Conservation (phyloP, 23 red algal species). For the Chondrus crispus region DNA sequence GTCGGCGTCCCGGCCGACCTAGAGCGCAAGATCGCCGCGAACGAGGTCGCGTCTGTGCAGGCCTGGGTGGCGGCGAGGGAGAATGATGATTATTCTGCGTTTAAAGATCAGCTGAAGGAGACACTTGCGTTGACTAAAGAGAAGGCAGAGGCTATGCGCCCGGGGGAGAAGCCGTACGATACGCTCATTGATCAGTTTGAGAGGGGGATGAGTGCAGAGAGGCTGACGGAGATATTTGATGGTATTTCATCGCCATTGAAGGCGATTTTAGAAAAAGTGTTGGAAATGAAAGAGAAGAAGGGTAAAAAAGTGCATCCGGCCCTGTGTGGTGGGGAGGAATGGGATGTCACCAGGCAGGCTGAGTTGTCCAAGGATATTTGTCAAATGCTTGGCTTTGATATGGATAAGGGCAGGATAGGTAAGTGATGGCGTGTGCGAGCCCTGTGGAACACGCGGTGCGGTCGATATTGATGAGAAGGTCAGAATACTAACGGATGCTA, state of each 20-base stretch:
- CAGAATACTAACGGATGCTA: too few relatives aligned
- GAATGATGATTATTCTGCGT: slow-evolving; percentile 34
- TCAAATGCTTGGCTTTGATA: slow-evolving; percentile 39
- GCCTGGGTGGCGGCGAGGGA: slow-evolving; percentile 52
- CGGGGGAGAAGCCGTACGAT: slow-evolving; percentile 37
- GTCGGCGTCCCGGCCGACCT: slow-evolving; percentile 6
- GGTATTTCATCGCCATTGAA: slow-evolving; percentile 25
- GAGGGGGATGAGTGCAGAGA: slow-evolving; percentile 67
- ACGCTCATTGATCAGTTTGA: slow-evolving; percentile 69
- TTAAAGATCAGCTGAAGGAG: slow-evolving; percentile 16
- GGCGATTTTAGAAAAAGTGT: slow-evolving; percentile 6
- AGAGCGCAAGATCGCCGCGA: slow-evolving; percentile 12
- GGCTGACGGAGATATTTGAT: slow-evolving; percentile 66
- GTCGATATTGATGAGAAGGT: too few relatives aligned
- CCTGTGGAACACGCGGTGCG: background rate
- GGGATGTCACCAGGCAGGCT: slow-evolving; percentile 55
- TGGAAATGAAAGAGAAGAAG: slow-evolving; percentile 14
- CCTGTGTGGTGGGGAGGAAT: slow-evolving; percentile 29
- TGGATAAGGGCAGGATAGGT: slow-evolving; percentile 35
- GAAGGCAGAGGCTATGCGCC: slow-evolving; percentile 21
- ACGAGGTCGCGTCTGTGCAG: slow-evolving; percentile 3
- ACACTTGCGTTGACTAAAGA: slow-evolving; percentile 10
- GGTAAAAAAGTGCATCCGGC: slow-evolving; percentile 15
- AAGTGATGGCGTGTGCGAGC: background rate
- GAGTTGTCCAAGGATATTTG: slow-evolving; percentile 36